phyloP scores from a whole-genome alignment of 192 early-diverging fungal species.

The Obelidium mucronatum region DNA sequence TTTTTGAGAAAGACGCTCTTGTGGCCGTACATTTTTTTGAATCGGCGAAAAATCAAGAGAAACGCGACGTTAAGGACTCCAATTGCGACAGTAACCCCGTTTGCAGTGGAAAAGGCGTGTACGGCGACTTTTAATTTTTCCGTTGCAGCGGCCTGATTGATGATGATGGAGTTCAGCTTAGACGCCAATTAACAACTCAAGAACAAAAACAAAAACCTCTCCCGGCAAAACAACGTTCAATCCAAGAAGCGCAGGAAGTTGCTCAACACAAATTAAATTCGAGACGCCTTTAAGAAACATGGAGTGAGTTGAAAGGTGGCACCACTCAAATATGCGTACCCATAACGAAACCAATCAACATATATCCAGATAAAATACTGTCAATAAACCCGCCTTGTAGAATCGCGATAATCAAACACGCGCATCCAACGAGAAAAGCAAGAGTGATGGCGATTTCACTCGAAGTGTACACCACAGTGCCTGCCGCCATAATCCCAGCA shows the following conservation, averaged over 20 bases:
- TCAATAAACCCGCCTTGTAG: slow-evolving; percentile 51
- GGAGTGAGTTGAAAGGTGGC: too few relatives aligned
- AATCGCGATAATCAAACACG: slow-evolving; percentile 35
- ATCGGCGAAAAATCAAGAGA: slow-evolving; percentile 18
- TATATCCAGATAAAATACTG: slow-evolving; percentile 48
- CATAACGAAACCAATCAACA: slow-evolving; percentile 38
- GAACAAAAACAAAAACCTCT: too few relatives aligned
- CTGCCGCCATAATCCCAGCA: neutral
- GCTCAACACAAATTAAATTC: too few relatives aligned
- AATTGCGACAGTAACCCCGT: slow-evolving; percentile 11
- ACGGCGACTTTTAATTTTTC: slow-evolving; percentile 38
- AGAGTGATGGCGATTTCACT: slow-evolving; percentile 34
- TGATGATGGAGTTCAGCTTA: slow-evolving; percentile 23
- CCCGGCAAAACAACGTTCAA: too few relatives aligned
- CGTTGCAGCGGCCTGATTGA: slow-evolving; percentile 12
- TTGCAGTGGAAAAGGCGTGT: slow-evolving; percentile 7
- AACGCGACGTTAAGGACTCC: slow-evolving; percentile 36
- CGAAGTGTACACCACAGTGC: slow-evolving; percentile 7
- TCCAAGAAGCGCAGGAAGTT: too few relatives aligned
- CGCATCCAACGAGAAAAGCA: slow-evolving; percentile 44
- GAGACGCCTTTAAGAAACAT: too few relatives aligned
- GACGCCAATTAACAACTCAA: too few relatives aligned
- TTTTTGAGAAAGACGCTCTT: slow-evolving; percentile 2
- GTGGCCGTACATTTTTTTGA: slow-evolving; percentile 31
- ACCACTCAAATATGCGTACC: neutral